Percentiles rank a stretch among this genome's conserved stretches.
Evolutionary conservation across 2,329 filamentous ascomycete genomes (phyloP).

Genomic region (Tolypocladium sp.): DNA sequence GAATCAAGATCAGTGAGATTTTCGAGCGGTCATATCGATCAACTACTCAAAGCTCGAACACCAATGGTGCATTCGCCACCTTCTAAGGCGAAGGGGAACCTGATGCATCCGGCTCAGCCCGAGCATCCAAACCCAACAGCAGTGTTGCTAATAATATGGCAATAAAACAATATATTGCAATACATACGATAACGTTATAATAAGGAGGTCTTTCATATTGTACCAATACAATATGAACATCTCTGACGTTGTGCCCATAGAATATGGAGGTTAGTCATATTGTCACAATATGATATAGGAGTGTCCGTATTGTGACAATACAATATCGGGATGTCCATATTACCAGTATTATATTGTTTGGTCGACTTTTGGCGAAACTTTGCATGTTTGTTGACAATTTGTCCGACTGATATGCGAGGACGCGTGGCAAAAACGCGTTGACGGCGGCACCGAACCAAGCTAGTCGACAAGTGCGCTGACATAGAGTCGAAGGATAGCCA

Average conservation of each 20-base stretch:
- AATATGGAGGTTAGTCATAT: too few species aligned
- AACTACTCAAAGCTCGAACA: too few species aligned
- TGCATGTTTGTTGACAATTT: neutral
- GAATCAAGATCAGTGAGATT: too few species aligned
- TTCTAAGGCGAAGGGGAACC: too few species aligned
- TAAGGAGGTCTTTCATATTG: neutral
- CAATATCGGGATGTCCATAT: neutral
- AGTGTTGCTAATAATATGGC: slow-evolving; percentile 5
- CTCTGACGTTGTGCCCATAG: neutral
- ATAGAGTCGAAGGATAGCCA: too few species aligned
- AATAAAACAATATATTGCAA: slow-evolving; percentile 3
- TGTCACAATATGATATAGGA: too few species aligned
- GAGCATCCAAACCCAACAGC: too few species aligned
- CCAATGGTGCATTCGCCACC: too few species aligned
- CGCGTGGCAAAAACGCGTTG: neutral
- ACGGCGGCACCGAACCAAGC: neutral
- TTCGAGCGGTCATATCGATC: too few species aligned
- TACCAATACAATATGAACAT: slow-evolving; percentile 2
- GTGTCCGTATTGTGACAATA: neutral
- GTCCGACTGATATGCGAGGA: neutral
- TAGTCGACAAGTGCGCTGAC: too few species aligned
- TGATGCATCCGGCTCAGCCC: too few species aligned
- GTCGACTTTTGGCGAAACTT: neutral
- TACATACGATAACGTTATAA: slow-evolving; percentile 2
- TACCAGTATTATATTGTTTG: slow-evolving; percentile 1